A percentile compares a stretch with the other conserved stretches of the same genome.
Evolutionary conservation across 352 stramenopile species (phyloP).

Genomic region (Phytophthora pisi): DNA sequence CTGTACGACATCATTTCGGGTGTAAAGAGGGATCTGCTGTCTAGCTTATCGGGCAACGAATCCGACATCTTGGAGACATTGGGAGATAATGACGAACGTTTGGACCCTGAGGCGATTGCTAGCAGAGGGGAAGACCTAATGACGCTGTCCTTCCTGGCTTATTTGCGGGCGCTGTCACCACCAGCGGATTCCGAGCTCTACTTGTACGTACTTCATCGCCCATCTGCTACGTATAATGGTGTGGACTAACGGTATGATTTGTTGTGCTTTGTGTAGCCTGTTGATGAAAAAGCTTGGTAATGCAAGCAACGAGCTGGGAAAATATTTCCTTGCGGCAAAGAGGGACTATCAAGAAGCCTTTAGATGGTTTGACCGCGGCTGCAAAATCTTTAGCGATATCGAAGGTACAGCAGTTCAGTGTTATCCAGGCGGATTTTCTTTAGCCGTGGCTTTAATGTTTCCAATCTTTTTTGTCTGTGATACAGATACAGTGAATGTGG

Average conservation of each 20-base stretch:
- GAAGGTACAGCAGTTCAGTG: conserved; percentile 49
- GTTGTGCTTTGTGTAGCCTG: conserved; percentile 43
- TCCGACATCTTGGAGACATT: conserved; percentile 22
- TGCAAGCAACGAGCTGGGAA: conserved; percentile 82
- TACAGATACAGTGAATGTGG: conserved; percentile 80
- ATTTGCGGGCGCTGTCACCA: conserved; percentile 66
- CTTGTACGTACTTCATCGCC: conserved; percentile 60
- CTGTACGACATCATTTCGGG: conserved; percentile 62
- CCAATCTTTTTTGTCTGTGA: conserved; percentile 1
- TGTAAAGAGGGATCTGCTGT: conserved; percentile 39
- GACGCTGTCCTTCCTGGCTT: conserved; percentile 66
- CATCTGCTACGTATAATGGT: conserved; percentile 2
- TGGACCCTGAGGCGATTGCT: conserved; percentile 8
- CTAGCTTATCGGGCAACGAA: conserved; percentile 10
- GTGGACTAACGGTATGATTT: conserved; percentile 16
- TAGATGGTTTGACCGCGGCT: conserved; percentile 80
- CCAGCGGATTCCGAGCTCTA: conserved; percentile 78
- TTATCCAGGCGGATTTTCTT: background rate
- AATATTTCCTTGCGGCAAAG: conserved; percentile 59
- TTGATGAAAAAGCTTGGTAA: conserved; percentile 91
- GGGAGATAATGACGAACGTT: conserved; percentile 4
- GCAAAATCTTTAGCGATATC: conserved; percentile 81
- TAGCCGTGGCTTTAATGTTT: background rate
- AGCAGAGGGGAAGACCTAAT: conserved; percentile 43
- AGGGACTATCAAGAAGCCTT: conserved; percentile 64